Percentiles rank a stretch among this genome's conserved stretches.
These are phyloP conservation scores for Oryza meyeriana DNA, from an alignment of 176 grass and related monocot genomes.

Conservation along the genomic window DNA sequence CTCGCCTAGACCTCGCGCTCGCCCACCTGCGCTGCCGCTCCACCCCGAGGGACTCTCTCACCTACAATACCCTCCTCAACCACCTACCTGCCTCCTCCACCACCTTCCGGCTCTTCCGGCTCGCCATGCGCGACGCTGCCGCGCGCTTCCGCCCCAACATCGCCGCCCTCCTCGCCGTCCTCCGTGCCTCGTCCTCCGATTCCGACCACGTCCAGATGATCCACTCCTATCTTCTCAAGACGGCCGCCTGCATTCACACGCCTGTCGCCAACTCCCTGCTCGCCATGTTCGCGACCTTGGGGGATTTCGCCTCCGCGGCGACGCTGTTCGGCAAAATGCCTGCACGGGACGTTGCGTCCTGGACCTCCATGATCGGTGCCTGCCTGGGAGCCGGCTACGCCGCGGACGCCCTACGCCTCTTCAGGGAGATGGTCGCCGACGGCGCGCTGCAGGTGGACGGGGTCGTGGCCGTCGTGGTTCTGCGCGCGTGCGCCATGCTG, in stretches of 20 bases:
- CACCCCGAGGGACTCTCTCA: slow-evolving; percentile 26
- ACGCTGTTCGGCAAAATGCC: not conserved
- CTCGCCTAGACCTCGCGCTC: not conserved
- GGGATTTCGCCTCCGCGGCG: not conserved
- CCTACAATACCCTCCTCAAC: slow-evolving; percentile 40
- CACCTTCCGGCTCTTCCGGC: not conserved
- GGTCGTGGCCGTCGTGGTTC: not conserved
- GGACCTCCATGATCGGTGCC: not conserved
- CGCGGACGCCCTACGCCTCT: not conserved
- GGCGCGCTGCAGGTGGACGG: not conserved
- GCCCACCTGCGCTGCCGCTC: slow-evolving; percentile 14
- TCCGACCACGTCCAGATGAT: not conserved
- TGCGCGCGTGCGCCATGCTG: not conserved
- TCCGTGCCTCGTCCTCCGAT: not conserved
- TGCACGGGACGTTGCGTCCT: not conserved
- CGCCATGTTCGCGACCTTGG: not conserved
- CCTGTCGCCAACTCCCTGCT: not conserved
- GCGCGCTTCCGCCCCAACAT: not conserved
- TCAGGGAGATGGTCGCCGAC: not conserved
- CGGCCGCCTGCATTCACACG: not conserved
- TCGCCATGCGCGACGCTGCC: not conserved
- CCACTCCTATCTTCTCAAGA: not conserved
- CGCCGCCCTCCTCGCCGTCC: not conserved
- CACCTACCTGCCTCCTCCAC: slow-evolving; percentile 15
- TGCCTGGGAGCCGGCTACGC: not conserved